These are phyloP conservation scores for Fusarium sp. DNA, from an alignment of 2,329 filamentous ascomycete species.

Conservation along the genomic window DNA sequence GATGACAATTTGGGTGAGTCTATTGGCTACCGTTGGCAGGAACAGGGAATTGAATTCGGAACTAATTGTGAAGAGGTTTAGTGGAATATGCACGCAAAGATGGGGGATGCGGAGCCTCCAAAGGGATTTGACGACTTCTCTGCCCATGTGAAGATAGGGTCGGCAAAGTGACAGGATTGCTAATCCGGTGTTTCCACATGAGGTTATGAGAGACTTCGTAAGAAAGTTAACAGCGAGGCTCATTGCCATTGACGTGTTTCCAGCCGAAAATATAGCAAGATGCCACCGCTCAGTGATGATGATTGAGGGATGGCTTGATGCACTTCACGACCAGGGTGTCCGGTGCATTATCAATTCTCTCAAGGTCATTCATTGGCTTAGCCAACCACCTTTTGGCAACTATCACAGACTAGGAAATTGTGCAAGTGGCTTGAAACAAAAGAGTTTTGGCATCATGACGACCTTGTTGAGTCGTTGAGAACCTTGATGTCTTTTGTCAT, in stretches of 20 bases:
- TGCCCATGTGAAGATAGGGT: too few species aligned
- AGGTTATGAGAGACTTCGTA: rapidly evolving
- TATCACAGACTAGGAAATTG: not conserved
- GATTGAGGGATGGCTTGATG: not conserved
- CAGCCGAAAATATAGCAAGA: not conserved
- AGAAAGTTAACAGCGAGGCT: not conserved
- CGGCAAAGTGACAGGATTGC: not conserved
- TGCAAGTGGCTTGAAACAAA: not conserved
- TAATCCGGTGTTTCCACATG: too few species aligned
- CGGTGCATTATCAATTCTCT: not conserved
- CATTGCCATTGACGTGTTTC: not conserved
- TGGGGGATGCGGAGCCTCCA: conserved; percentile 17
- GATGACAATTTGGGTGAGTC: conserved; percentile 19
- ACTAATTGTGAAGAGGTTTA: not conserved
- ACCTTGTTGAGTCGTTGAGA: conserved; percentile 4
- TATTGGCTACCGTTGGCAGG: conserved; percentile 11
- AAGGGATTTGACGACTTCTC: not conserved
- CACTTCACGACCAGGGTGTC: not conserved
- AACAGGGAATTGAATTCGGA: not conserved
- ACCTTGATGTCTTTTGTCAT: conserved; percentile 16
- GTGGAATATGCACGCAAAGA: not conserved
- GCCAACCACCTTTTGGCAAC: rapidly evolving
- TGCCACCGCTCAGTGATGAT: not conserved
- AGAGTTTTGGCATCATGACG: not conserved
- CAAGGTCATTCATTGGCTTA: conserved; percentile 4